Conservation (phyloP, 2,329 filamentous ascomycete species). For the Apiospora rasikravindrae region DNA sequence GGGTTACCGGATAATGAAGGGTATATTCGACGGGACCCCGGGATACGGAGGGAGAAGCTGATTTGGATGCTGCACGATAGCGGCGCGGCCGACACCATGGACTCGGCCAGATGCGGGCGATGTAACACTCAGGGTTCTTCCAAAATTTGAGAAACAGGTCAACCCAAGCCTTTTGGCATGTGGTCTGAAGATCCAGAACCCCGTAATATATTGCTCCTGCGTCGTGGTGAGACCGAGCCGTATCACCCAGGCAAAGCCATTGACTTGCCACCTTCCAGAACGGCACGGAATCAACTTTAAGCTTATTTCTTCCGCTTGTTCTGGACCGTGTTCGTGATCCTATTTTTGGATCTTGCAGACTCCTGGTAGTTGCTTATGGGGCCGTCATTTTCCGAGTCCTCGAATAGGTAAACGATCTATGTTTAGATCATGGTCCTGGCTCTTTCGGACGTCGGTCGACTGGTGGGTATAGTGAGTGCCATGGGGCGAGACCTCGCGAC, state of each 20-base stretch:
- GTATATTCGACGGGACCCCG: constrained; percentile 1
- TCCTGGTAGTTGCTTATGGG: background rate
- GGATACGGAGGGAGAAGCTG: constrained; percentile 1
- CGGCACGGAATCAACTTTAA: background rate
- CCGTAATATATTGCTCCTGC: background rate
- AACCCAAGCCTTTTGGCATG: background rate
- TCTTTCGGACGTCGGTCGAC: background rate
- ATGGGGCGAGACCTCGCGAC: background rate
- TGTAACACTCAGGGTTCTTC: constrained; percentile 11
- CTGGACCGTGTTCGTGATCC: background rate
- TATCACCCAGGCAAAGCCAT: background rate
- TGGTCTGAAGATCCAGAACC: background rate
- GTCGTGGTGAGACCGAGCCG: background rate
- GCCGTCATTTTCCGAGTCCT: background rate
- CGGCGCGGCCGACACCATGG: background rate
- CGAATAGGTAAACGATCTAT: background rate
- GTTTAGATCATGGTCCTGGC: background rate
- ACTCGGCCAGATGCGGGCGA: constrained; percentile 5
- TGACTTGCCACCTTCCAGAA: background rate
- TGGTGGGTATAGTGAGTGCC: background rate
- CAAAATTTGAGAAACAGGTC: background rate
- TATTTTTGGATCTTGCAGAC: background rate
- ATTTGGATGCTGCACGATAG: background rate
- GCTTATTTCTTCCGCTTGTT: background rate
- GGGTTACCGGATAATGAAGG: constrained; percentile 2